Evolutionary conservation across 306 rosid genomes (phyloP).

Genomic region (Luffa aegyptiaca): DNA sequence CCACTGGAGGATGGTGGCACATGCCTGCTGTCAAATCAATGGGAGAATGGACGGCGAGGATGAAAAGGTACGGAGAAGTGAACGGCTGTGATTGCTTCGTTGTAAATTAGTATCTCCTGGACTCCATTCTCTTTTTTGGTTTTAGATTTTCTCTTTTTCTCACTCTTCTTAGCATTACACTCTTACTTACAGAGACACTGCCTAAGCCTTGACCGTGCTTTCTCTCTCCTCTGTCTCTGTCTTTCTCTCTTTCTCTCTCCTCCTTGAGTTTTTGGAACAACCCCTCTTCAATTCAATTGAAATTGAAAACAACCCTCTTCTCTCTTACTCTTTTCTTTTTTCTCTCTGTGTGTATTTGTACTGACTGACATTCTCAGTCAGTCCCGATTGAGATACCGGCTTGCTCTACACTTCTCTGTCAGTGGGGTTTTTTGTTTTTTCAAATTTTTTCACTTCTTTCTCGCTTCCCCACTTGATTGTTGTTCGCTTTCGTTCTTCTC

Average conservation of each 20-base stretch:
- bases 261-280: conserved; percentile 22
- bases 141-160: neutral
- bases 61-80: conserved; percentile 29
- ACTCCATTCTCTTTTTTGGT: conserved; percentile 23
- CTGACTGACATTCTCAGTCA: conserved; percentile 31
- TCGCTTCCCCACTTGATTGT: conserved; percentile 16
- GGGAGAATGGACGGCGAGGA: conserved; percentile 17
- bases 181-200: neutral
- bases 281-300: too few species aligned
- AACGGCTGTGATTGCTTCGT: conserved; percentile 26
- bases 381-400: conserved; percentile 50
- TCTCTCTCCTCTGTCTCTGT: conserved; percentile 16
- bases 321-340: conserved; percentile 3
- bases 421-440: neutral
- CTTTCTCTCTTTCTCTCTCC: conserved; percentile 12
- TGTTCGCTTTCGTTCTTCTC: conserved; percentile 10
- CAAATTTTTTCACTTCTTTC: neutral
- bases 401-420: conserved; percentile 3
- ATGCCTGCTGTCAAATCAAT: conserved; percentile 80
- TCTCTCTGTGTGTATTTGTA: conserved; percentile 12
- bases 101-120: conserved; percentile 25
- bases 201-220: conserved; percentile 6
- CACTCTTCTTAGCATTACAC: neutral
- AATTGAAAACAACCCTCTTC: conserved; percentile 13
- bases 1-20: conserved; percentile 92